Evolutionary conservation across 805 yeast species (phyloP).

Genomic region (Candida hispaniensis): DNA sequence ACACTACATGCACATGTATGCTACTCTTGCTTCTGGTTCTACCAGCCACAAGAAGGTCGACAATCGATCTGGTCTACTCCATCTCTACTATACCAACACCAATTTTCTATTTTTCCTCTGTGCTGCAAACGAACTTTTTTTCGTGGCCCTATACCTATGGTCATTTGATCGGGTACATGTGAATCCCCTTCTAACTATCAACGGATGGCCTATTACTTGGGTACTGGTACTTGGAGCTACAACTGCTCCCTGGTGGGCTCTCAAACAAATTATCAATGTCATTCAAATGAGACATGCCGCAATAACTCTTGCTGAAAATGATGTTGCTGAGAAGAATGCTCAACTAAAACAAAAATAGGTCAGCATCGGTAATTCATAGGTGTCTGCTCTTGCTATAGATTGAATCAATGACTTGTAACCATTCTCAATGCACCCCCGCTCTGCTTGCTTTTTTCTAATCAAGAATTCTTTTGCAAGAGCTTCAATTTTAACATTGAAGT

Average conservation of each 20-base stretch:
- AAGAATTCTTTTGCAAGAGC: too few species aligned
- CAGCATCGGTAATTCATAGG: not conserved
- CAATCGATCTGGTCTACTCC: conserved; percentile 59
- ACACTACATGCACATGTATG: conserved; percentile 98
- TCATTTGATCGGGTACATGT: conserved; percentile 40
- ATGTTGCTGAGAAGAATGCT: conserved; percentile 40
- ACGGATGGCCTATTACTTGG: conserved; percentile 38
- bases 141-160: conserved; percentile 74
- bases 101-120: conserved; percentile 78
- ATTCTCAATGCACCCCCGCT: too few species aligned
- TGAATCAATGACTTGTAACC: too few species aligned
- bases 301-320: conserved; percentile 61
- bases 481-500: too few species aligned
- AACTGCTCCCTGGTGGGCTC: conserved; percentile 77
- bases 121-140: conserved; percentile 86
- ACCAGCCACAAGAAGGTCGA: conserved; percentile 75
- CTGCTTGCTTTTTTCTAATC: not conserved
- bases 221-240: conserved; percentile 49
- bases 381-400: too few species aligned
- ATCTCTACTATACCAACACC: conserved; percentile 79
- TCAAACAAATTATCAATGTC: conserved; percentile 83
- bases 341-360: conserved; percentile 8
- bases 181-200: conserved; percentile 30
- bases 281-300: conserved; percentile 86
- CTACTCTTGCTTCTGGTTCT: conserved; percentile 71